Evolutionary conservation across 208 protist species (phyloP).

Genomic region (Leishmania arabica): DNA sequence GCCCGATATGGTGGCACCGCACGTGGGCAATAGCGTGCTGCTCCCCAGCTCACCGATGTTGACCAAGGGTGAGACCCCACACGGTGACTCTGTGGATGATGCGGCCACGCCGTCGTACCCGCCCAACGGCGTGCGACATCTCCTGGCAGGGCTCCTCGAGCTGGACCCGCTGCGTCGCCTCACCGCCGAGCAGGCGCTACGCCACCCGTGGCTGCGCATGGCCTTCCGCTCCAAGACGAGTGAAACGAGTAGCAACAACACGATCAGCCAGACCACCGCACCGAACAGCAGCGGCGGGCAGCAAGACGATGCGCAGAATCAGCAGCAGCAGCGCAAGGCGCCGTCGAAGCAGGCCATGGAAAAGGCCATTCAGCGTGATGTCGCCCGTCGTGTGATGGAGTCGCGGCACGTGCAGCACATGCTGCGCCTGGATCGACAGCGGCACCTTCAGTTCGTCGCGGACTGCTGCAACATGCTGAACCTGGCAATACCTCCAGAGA

Average conservation of each 20-base stretch:
- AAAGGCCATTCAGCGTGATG: constrained; percentile 56
- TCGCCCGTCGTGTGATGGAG: constrained; percentile 49
- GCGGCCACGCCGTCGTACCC: constrained; percentile 17
- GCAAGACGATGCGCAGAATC: background rate
- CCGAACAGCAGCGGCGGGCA: background rate
- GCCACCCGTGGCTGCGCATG: constrained; percentile 69
- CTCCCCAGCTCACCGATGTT: background rate
- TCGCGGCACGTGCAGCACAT: constrained; percentile 54
- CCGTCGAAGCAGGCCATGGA: constrained; percentile 34
- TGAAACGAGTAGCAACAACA: constrained; percentile 13
- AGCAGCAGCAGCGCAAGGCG: background rate
- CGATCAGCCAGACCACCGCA: no score
- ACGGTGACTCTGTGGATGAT: background rate
- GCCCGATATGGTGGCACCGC: constrained; percentile 37
- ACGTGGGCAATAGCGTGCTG: background rate
- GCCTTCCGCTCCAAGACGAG: constrained; percentile 31
- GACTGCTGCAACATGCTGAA: constrained; percentile 72
- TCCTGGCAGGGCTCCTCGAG: constrained; percentile 62
- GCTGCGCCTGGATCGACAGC: constrained; percentile 51
- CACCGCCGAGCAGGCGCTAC: constrained; percentile 67
- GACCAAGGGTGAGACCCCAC: background rate
- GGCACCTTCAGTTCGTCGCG: constrained; percentile 84
- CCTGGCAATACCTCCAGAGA: constrained; percentile 62
- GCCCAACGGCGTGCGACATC: constrained; percentile 48
- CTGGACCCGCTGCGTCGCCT: constrained; percentile 61